phyloP scores from a whole-genome alignment of 2,329 filamentous ascomycete species.

The Pestalotiopsis sp. region DNA sequence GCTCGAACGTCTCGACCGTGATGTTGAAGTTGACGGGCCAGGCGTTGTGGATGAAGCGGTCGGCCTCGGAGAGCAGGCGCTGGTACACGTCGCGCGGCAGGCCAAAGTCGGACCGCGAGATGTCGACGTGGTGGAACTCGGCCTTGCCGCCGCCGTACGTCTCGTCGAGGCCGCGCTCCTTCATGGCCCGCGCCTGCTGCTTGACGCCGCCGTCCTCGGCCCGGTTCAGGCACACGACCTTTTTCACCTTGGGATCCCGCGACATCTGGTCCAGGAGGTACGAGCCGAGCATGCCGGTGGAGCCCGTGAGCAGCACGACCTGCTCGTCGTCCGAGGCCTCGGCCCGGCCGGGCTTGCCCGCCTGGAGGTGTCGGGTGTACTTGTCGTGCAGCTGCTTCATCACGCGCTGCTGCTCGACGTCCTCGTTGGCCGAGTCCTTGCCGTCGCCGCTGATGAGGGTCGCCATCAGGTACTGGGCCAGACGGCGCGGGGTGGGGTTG shows the following conservation, averaged over 20 bases:
- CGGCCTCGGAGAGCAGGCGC: slow-evolving; percentile 39
- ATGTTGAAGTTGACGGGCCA: slow-evolving; percentile 60
- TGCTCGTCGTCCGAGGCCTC: slow-evolving; percentile 23
- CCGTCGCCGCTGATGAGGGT: background rate
- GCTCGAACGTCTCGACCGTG: slow-evolving; percentile 49
- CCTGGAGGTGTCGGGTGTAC: slow-evolving; percentile 31
- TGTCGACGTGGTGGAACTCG: slow-evolving; percentile 52
- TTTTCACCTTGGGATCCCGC: slow-evolving; percentile 35
- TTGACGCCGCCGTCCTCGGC: slow-evolving; percentile 39
- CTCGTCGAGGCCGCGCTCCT: slow-evolving; percentile 39
- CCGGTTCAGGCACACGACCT: slow-evolving; percentile 53
- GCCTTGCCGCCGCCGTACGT: slow-evolving; percentile 36
- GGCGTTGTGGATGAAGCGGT: slow-evolving; percentile 56
- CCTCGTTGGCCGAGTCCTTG: slow-evolving; percentile 2
- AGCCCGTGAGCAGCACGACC: slow-evolving; percentile 46
- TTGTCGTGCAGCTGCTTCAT: slow-evolving; percentile 20
- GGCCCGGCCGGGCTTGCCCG: slow-evolving; percentile 21
- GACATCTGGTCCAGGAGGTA: slow-evolving; percentile 46
- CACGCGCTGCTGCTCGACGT: slow-evolving; percentile 12
- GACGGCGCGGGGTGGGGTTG: slow-evolving; percentile 36
- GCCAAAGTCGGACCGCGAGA: slow-evolving; percentile 49
- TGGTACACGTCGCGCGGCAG: slow-evolving; percentile 39
- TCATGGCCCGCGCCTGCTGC: slow-evolving; percentile 40
- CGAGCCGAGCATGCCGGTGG: slow-evolving; percentile 51
- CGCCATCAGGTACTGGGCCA: slow-evolving; percentile 34